These are phyloP conservation scores for Piromyces finnis DNA, from an alignment of 192 early-diverging fungal genomes.

Conservation along the genomic window DNA sequence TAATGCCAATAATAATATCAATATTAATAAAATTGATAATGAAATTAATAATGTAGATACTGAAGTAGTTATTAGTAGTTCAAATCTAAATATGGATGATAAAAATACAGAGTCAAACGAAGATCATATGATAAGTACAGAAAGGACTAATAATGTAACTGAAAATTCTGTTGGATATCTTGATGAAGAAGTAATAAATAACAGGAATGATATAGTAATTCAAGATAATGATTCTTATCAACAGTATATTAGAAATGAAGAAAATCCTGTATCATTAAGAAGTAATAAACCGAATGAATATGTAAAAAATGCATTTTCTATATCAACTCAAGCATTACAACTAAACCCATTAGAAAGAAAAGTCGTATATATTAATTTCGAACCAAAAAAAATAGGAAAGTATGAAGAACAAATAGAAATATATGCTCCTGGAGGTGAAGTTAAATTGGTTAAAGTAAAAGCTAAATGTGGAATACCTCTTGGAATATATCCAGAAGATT, in stretches of 20 bases:
- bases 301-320: not conserved
- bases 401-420: not conserved
- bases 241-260: not conserved
- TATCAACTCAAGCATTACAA: not conserved
- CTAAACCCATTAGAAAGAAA: not conserved
- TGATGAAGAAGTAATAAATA: too few relatives aligned
- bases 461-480: not conserved
- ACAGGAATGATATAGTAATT: too few relatives aligned
- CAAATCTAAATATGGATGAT: not conserved
- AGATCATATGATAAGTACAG: too few relatives aligned
- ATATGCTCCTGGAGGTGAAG: not conserved
- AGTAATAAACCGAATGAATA: not conserved
- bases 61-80: not conserved
- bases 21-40: not conserved
- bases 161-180: too few relatives aligned
- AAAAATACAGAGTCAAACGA: too few relatives aligned
- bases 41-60: not conserved
- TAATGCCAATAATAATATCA: not conserved
- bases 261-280: not conserved
- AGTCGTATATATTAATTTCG: not conserved
- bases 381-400: not conserved
- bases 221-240: too few relatives aligned
- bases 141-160: not conserved
- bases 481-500: not conserved
- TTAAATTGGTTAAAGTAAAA: not conserved